Conservation (phyloP, 2,329 filamentous ascomycete species). For the Diaporthe vexans region DNA sequence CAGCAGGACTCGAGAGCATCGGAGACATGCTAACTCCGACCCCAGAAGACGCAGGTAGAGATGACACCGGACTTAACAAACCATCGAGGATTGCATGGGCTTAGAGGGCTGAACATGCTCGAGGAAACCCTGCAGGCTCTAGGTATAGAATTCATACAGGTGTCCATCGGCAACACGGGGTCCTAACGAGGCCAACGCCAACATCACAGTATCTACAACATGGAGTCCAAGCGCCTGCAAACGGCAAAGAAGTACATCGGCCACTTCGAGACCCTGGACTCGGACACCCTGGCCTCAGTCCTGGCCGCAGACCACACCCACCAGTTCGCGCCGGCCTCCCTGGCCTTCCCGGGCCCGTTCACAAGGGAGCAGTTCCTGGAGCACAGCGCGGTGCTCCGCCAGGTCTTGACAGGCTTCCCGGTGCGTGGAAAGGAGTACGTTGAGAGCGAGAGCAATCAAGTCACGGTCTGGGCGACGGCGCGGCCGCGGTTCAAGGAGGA, state of each 20-base stretch:
- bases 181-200: too few relatives aligned
- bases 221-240: constrained; percentile 30
- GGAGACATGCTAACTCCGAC: constrained; percentile 6
- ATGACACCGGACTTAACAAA: neutral
- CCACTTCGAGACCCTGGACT: constrained; percentile 32
- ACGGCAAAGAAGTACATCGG: constrained; percentile 34
- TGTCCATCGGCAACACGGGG: too few relatives aligned
- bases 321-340: constrained; percentile 32
- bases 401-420: constrained; percentile 31
- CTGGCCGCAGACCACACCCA: constrained; percentile 28
- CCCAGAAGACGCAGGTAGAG: neutral
- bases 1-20: neutral
- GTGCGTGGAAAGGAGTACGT: constrained; percentile 18
- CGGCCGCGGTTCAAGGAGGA: constrained; percentile 21
- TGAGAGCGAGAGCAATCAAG: constrained; percentile 40
- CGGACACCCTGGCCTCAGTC: constrained; percentile 16
- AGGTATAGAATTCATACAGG: too few relatives aligned
- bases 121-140: neutral
- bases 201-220: neutral
- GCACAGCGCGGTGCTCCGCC: constrained; percentile 23
- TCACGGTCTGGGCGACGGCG: constrained; percentile 38
- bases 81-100: neutral
- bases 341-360: constrained; percentile 9
- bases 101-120: neutral
- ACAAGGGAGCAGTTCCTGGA: constrained; percentile 7